Percentiles rank a stretch among this genome's conserved stretches.
phyloP scores from a whole-genome alignment of 495 filamentous ascomycete species.

The Annulohypoxylon moriforme region DNA sequence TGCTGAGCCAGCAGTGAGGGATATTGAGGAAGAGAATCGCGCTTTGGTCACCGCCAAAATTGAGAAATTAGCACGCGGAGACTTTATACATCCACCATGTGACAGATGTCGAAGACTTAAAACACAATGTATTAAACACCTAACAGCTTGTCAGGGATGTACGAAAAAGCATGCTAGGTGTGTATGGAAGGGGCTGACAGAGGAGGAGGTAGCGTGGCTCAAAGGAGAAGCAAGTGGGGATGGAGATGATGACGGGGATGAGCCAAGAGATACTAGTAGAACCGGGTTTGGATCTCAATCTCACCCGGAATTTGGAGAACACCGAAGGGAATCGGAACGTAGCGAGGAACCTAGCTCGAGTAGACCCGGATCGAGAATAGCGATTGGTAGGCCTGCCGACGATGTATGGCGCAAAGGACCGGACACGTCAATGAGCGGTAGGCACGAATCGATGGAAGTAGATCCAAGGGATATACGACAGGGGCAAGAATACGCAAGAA shows the following conservation, averaged over 20 bases:
- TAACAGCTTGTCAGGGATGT: constrained; percentile 86
- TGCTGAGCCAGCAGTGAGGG: constrained; percentile 37
- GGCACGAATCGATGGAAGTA: constrained; percentile 46
- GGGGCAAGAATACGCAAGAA: constrained; percentile 37
- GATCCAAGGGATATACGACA: constrained; percentile 38
- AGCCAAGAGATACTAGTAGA: constrained; percentile 38
- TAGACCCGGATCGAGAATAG: constrained; percentile 39
- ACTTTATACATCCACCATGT: constrained; percentile 79
- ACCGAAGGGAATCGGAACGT: constrained; percentile 36
- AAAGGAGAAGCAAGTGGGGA: constrained; percentile 44
- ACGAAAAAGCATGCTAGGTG: constrained; percentile 91
- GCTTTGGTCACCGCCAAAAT: constrained; percentile 77
- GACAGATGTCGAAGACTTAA: constrained; percentile 83
- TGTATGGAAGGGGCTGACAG: constrained; percentile 79
- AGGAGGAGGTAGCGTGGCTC: constrained; percentile 68
- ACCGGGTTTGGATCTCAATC: constrained; percentile 32
- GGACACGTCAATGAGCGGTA: constrained; percentile 19
- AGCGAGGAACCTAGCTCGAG: constrained; percentile 33
- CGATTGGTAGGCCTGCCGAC: constrained; percentile 42
- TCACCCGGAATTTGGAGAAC: constrained; percentile 37
- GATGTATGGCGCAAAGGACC: constrained; percentile 49
- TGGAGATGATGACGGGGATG: constrained; percentile 44
- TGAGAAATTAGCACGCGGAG: constrained; percentile 78
- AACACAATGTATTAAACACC: constrained; percentile 84
- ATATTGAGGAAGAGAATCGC: constrained; percentile 57